Evolutionary conservation across 2,329 filamentous ascomycete genomes (phyloP).

Genomic region (Aspergillus udagawae): DNA sequence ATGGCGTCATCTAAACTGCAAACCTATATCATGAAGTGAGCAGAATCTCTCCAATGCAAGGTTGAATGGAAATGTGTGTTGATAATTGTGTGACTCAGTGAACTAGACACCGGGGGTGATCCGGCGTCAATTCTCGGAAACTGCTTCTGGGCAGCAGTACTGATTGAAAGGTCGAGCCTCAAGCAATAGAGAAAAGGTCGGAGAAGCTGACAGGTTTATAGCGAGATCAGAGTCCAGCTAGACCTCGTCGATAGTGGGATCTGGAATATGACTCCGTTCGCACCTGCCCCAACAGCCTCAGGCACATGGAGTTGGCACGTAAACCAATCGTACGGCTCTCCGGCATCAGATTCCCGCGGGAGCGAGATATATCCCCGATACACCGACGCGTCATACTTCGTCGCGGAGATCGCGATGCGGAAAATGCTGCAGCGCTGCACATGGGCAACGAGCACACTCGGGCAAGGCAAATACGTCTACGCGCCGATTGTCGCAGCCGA

Average conservation of each 20-base stretch:
- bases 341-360: no score
- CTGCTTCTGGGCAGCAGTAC: slow-evolving; percentile 6
- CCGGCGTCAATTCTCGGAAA: slow-evolving; percentile 1
- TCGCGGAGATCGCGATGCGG: slow-evolving; percentile 10
- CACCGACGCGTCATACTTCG: slow-evolving; percentile 5
- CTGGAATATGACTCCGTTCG: background rate
- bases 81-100: background rate
- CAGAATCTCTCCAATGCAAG: background rate
- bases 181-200: no score
- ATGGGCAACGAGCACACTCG: no score
- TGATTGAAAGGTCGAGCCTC: slow-evolving; percentile 7
- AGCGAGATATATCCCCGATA: no score
- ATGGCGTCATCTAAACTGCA: slow-evolving; percentile 8
- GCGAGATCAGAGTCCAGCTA: slow-evolving; percentile 7
- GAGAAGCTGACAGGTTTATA: background rate
- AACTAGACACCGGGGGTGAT: no score
- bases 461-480: no score
- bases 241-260: slow-evolving; percentile 7
- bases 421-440: slow-evolving; percentile 7
- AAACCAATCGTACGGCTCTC: no score
- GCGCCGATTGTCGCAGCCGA: no score
- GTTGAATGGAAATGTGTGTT: background rate
- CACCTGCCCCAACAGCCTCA: background rate
- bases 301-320: background rate
- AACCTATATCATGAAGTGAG: background rate